These are phyloP conservation scores for Metarhizium album DNA, from an alignment of 2,329 filamentous ascomycete species.

Conservation along the genomic window DNA sequence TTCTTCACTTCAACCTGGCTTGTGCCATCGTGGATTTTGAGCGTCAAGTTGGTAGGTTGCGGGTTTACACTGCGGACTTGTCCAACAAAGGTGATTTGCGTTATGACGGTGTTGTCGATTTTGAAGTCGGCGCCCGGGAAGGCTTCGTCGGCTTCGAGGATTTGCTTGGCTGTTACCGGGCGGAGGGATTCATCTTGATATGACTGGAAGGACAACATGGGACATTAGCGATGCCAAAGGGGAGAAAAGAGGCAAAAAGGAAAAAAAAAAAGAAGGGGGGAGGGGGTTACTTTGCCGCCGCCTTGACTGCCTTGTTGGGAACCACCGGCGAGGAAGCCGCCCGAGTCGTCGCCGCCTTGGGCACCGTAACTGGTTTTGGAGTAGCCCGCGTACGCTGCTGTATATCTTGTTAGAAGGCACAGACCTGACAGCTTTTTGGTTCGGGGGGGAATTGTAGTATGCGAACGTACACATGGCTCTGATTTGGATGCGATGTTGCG, in stretches of 20 bases:
- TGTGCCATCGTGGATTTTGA: conserved; percentile 91
- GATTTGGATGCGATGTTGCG: conserved; percentile 1
- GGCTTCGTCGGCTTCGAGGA: conserved; percentile 69
- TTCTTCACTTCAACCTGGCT: conserved; percentile 84
- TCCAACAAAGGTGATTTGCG: conserved; percentile 70
- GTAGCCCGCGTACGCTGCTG: conserved; percentile 41
- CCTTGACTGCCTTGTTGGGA: conserved; percentile 49
- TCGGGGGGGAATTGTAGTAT: background rate
- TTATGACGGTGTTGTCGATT: conserved; percentile 66
- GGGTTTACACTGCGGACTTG: conserved; percentile 79
- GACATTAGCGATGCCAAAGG: background rate
- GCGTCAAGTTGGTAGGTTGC: conserved; percentile 87
- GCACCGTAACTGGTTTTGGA: conserved; percentile 37
- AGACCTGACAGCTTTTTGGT: background rate
- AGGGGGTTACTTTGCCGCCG: conserved; percentile 30
- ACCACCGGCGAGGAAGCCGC: conserved; percentile 50
- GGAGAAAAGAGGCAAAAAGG: no score
- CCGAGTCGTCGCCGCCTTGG: conserved; percentile 47
- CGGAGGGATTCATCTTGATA: conserved; percentile 79
- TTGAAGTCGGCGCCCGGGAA: conserved; percentile 66
- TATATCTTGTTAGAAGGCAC: conserved; percentile 4
- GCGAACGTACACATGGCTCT: conserved; percentile 25
- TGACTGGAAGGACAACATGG: conserved; percentile 27
- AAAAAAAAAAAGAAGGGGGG: background rate
- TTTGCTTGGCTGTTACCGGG: conserved; percentile 91